These are phyloP conservation scores for Ambrosia hybrid DNA, from an alignment of 140 eudicot species.

Conservation along the genomic window DNA sequence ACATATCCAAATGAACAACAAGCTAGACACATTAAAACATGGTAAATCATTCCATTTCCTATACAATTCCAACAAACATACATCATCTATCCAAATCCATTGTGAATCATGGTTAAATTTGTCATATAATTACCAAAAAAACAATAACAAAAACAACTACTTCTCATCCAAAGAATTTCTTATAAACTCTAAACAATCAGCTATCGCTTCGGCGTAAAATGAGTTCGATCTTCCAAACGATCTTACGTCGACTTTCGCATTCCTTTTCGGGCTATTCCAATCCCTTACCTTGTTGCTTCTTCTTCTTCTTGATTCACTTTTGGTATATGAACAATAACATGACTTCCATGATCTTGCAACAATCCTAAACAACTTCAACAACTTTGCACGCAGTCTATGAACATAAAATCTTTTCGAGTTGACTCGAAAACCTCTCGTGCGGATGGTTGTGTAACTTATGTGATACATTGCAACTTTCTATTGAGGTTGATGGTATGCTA, in stretches of 20 bases:
- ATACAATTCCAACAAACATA: constrained; percentile 10
- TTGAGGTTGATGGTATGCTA: constrained; percentile 17
- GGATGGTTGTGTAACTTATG: constrained; percentile 36
- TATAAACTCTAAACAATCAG: constrained; percentile 87
- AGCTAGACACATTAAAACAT: background rate
- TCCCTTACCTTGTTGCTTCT: constrained; percentile 27
- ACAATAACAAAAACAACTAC: constrained; percentile 1
- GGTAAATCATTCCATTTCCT: constrained; percentile 4
- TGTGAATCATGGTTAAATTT: background rate
- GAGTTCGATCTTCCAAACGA: constrained; percentile 69
- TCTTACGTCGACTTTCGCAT: constrained; percentile 17
- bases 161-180: constrained; percentile 54
- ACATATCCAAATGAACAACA: background rate
- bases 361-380: constrained; percentile 36
- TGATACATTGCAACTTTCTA: constrained; percentile 26
- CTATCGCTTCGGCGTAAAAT: constrained; percentile 86
- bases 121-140: background rate
- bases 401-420: constrained; percentile 42
- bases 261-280: constrained; percentile 18
- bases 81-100: constrained; percentile 3
- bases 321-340: background rate
- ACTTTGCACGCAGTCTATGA: constrained; percentile 43
- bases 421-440: constrained; percentile 44
- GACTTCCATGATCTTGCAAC: constrained; percentile 35
- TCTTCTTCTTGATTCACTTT: constrained; percentile 2